Conservation (phyloP, 2,329 filamentous ascomycete species). For the Colletotrichum sp. region DNA sequence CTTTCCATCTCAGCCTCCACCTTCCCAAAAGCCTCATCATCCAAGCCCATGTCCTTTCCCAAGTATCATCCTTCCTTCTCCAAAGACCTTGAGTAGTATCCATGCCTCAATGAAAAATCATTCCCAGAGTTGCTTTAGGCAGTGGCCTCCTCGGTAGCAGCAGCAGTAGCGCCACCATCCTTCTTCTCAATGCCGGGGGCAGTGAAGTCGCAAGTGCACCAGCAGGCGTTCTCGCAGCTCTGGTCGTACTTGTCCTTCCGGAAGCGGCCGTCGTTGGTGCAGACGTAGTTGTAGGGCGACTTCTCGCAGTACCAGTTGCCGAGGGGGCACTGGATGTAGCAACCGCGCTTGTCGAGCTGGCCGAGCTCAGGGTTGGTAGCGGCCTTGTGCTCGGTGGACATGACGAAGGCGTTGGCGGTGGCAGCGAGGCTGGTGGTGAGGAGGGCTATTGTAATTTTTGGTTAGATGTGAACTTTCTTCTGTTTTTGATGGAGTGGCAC, state of each 20-base stretch:
- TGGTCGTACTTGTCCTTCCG: background rate
- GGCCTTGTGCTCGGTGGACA: background rate
- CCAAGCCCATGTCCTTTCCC: background rate
- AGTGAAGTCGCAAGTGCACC: background rate
- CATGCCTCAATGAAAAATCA: accelerated
- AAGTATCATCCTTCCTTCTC: background rate
- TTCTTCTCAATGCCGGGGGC: background rate
- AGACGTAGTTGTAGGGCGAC: background rate
- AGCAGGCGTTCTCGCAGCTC: conserved; percentile 7
- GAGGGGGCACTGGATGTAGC: background rate
- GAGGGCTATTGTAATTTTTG: background rate
- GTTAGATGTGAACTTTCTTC: background rate
- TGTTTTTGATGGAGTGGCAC: background rate
- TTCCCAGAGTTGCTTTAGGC: background rate
- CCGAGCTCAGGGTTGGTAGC: background rate
- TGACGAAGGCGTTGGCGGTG: background rate
- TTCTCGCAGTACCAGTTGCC: background rate
- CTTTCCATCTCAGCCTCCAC: background rate
- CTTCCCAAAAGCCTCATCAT: background rate
- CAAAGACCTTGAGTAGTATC: background rate
- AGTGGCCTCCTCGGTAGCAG: background rate
- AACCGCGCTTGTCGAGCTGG: background rate
- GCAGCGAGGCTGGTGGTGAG: background rate
- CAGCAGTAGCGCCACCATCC: background rate
- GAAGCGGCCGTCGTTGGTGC: background rate